Base-by-base conservation (phyloP, 495 filamentous ascomycete species). In the Talaromyces ruber region DNA sequence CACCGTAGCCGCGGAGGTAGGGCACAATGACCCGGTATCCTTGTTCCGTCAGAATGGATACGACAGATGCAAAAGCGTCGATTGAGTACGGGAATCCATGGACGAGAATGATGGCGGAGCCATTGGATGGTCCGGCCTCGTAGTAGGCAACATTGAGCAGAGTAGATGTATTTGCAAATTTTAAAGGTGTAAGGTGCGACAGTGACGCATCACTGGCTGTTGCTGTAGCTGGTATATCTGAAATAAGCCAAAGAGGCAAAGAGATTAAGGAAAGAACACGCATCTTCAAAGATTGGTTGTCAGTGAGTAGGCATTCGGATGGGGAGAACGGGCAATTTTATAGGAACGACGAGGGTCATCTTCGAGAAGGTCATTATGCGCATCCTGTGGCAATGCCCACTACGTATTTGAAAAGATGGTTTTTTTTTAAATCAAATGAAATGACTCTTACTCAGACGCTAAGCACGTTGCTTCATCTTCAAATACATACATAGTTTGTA, bases 1-100 rank as follows among this genome's bases (percentile, higher is more conserved):
- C 53, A 2, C 69, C 67, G 47, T 63, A 68, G 32, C 67, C 67
- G 4, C 67, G 69, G 9, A 65, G 34, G 52, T 64, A 71, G n/a
- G 69, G 67, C 9, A 69, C 65, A 18, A 71, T 62, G 21, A 71
- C 61, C 6, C 69, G 69, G 56, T 67, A 67, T 37, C 69, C 67
- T 55, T 64, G 24, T 2, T 56, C 47, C 1, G 55, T 28, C 7
- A 70, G 69, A 30, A 25, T 22, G 14, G 65, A 67, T 28, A 67
- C 62, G 6, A 70, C 69, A 22, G 61, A 37, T 24, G 64, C 61
- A 61, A 65, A 70, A 25, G 66, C 63, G 59, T 69, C 63, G 29
- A 67, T 60, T 22, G 64, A 66, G 45, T 70, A 70, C 4, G 68
- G 68, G 18, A 68, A 69, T 3, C 67, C 65, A 30, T 69, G 67